A percentile compares a stretch with the other conserved stretches of the same genome.
phyloP scores from a whole-genome alignment of 179 eudicot genomes.

The Pouteria campechiana region DNA sequence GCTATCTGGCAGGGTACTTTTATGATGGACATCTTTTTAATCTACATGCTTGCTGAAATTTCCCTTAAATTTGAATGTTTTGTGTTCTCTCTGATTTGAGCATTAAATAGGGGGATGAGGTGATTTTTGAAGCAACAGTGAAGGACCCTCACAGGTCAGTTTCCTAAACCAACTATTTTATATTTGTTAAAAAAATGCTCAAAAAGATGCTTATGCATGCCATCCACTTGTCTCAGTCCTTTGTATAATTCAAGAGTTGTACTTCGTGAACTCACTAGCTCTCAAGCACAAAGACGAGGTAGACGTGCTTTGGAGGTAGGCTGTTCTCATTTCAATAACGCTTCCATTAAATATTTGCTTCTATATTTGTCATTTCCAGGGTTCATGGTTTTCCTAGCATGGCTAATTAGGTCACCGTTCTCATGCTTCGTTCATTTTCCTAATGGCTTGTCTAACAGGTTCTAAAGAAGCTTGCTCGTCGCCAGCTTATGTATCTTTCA shows the following conservation, averaged over 20 bases:
- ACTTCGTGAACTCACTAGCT: conserved; percentile 71
- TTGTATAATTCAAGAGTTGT: conserved; percentile 71
- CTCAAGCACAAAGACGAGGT: conserved; percentile 92
- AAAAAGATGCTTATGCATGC: neutral
- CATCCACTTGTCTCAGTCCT: conserved; percentile 64
- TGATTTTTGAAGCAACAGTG: conserved; percentile 79
- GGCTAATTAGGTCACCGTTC: neutral
- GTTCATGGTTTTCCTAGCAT: too few species aligned
- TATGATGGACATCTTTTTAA: neutral
- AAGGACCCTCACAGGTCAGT: conserved; percentile 67
- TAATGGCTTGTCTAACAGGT: conserved; percentile 33
- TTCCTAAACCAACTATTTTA: too few species aligned
- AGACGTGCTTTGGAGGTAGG: conserved; percentile 90
- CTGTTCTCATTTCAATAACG: too few species aligned
- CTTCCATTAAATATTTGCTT: too few species aligned
- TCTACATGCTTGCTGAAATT: neutral
- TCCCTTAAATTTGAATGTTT: neutral
- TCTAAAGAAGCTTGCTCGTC: conserved; percentile 71
- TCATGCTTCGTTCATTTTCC: neutral
- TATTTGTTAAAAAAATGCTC: neutral
- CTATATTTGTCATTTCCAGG: too few species aligned
- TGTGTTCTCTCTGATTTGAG: neutral
- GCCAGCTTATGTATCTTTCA: conserved; percentile 74
- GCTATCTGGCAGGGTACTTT: conserved; percentile 69
- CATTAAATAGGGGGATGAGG: conserved; percentile 64